Conservation (phyloP, 1,284 basidiomycete genomes). For the Rugosomyces carneus region DNA sequence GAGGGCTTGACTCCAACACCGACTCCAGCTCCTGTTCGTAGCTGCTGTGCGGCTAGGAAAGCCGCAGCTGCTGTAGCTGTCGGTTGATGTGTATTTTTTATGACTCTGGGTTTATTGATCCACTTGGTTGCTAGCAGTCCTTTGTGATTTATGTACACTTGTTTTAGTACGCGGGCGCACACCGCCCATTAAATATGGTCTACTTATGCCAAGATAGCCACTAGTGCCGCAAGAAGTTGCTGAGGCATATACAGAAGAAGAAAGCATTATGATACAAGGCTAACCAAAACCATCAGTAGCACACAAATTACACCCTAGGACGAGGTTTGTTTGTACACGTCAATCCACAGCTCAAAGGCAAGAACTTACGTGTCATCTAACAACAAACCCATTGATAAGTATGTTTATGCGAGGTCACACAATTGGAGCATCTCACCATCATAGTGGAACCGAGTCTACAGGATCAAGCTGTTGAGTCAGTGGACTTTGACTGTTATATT, state of each 20-base stretch:
- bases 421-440: slow-evolving; percentile 44
- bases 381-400: neutral
- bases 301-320: slow-evolving; percentile 10
- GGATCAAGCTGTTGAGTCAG: neutral
- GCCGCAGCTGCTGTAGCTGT: slow-evolving; percentile 5
- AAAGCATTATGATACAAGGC: neutral
- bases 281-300: neutral
- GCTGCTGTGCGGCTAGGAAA: slow-evolving; percentile 26
- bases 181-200: too few relatives aligned
- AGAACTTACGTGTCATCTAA: slow-evolving; percentile 33
- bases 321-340: neutral
- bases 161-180: too few relatives aligned
- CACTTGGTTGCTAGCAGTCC: neutral
- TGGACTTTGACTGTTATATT: neutral
- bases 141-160: too few relatives aligned
- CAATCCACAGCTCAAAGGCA: neutral
- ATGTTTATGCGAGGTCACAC: neutral
- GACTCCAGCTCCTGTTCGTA: slow-evolving; percentile 15
- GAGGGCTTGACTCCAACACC: neutral
- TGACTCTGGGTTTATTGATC: neutral
- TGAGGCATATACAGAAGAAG: neutral
- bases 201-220: too few relatives aligned
- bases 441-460: slow-evolving; percentile 67
- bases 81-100: neutral
- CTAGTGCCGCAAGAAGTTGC: neutral